These are phyloP conservation scores for Nannochloropsis oceanica DNA, from an alignment of 108 stramenopile species.

Conservation along the genomic window DNA sequence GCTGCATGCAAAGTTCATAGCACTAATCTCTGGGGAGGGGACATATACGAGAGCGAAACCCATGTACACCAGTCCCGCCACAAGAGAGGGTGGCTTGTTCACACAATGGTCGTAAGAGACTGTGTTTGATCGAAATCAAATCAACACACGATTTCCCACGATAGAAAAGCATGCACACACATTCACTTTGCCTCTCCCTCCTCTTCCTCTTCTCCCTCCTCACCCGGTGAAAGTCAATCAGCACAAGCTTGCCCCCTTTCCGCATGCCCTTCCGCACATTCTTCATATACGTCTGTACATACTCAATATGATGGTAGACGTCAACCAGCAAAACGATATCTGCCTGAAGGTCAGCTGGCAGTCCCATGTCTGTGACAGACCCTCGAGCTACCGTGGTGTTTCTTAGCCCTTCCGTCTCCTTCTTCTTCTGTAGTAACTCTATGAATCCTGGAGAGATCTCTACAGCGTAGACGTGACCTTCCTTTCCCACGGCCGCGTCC, in stretches of 20 bases:
- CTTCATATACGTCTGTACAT: not conserved
- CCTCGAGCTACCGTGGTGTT: not conserved
- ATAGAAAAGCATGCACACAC: too few species aligned
- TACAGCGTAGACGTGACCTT: not conserved
- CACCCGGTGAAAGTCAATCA: not conserved
- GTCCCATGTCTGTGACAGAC: not conserved
- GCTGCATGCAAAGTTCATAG: too few species aligned
- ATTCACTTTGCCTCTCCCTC: too few species aligned
- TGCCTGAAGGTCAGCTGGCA: not conserved
- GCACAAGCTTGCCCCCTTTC: not conserved
- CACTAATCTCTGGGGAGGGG: too few species aligned
- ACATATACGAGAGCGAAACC: too few species aligned
- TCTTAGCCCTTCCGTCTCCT: not conserved
- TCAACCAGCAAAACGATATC: not conserved
- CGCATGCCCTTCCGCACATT: not conserved
- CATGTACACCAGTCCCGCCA: too few species aligned
- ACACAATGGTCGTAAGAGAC: too few species aligned
- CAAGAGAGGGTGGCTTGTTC: too few species aligned
- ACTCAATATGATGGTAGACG: not conserved
- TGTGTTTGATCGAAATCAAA: too few species aligned
- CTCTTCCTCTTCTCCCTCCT: not conserved
- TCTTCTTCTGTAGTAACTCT: not conserved
- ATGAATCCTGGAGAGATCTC: not conserved
- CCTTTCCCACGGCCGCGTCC: not conserved
- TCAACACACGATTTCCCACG: too few species aligned